Percentiles rank a stretch among this genome's conserved stretches.
These are phyloP conservation scores for Eremomyces bilateralis DNA, from an alignment of 495 filamentous ascomycete species.

Conservation along the genomic window DNA sequence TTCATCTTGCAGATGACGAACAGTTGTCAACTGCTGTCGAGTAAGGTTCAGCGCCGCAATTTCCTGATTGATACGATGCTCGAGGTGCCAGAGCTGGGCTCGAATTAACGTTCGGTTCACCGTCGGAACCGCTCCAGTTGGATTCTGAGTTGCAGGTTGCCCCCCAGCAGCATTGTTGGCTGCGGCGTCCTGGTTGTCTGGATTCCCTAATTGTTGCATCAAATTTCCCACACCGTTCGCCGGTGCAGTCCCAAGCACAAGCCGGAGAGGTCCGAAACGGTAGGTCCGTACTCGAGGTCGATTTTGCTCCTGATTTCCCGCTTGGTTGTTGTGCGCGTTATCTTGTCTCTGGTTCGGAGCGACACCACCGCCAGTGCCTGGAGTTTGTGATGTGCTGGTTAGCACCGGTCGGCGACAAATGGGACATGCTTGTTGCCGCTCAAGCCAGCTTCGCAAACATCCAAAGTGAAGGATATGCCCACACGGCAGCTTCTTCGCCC, in stretches of 20 bases:
- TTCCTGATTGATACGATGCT: background rate
- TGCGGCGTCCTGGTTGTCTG: background rate
- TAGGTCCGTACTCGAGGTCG: background rate
- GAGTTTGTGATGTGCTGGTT: background rate
- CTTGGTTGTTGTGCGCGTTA: background rate
- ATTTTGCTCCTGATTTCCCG: background rate
- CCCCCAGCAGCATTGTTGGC: too few relatives aligned
- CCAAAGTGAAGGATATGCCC: conserved; percentile 89
- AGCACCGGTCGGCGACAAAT: conserved; percentile 77
- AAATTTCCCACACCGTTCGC: too few relatives aligned
- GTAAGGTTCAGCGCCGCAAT: background rate
- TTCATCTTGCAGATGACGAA: background rate
- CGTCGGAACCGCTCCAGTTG: too few relatives aligned
- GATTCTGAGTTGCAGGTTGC: too few relatives aligned
- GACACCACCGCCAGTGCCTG: background rate
- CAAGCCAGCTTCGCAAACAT: conserved; percentile 92
- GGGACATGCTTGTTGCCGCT: conserved; percentile 91
- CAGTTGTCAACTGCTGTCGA: background rate
- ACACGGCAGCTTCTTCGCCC: conserved; percentile 90
- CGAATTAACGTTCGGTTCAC: background rate
- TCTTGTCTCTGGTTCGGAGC: background rate
- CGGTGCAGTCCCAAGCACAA: background rate
- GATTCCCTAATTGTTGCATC: background rate
- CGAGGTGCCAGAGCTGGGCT: background rate
- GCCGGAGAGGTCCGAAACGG: background rate